phyloP scores from a whole-genome alignment of 257 asterid species.

The Parsonsia alboflavescens region DNA sequence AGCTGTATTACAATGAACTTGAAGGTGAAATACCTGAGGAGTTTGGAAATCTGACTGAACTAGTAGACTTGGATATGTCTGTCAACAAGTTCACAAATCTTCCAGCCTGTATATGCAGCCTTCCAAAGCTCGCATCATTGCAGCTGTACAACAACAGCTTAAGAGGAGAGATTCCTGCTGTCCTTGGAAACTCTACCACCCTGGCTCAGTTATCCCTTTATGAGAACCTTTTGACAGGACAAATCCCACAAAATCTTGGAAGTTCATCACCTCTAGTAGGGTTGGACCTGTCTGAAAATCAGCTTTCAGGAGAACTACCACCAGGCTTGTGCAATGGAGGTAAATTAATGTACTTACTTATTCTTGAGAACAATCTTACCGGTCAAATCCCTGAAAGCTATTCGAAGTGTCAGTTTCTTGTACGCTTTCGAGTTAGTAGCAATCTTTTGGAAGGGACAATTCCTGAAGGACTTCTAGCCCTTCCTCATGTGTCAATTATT shows the following conservation, averaged over 20 bases:
- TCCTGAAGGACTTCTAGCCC: constrained; percentile 61
- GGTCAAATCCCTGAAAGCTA: constrained; percentile 67
- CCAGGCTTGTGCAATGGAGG: constrained; percentile 63
- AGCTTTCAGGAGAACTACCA: constrained; percentile 61
- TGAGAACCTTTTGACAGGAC: constrained; percentile 60
- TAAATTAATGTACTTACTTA: constrained; percentile 59
- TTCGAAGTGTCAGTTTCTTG: constrained; percentile 52
- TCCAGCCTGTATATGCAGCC: constrained; percentile 59
- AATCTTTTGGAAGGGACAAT: constrained; percentile 58
- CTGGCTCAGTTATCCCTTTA: constrained; percentile 65
- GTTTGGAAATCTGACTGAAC: constrained; percentile 61
- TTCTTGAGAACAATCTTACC: constrained; percentile 55
- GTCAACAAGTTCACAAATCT: constrained; percentile 50
- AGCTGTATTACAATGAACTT: constrained; percentile 72
- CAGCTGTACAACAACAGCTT: constrained; percentile 76
- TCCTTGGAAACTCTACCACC: constrained; percentile 54
- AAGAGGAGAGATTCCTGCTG: constrained; percentile 59
- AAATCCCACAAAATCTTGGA: constrained; percentile 65
- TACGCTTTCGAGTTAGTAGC: constrained; percentile 69
- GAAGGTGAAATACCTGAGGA: constrained; percentile 74
- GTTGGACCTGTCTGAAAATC: constrained; percentile 82
- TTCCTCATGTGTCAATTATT: constrained; percentile 65
- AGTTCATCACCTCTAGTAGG: constrained; percentile 44
- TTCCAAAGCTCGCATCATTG: constrained; percentile 54
- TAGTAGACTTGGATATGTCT: constrained; percentile 65